Conservation (phyloP, 768 basidiomycete genomes). For the Serendipita sp. region DNA sequence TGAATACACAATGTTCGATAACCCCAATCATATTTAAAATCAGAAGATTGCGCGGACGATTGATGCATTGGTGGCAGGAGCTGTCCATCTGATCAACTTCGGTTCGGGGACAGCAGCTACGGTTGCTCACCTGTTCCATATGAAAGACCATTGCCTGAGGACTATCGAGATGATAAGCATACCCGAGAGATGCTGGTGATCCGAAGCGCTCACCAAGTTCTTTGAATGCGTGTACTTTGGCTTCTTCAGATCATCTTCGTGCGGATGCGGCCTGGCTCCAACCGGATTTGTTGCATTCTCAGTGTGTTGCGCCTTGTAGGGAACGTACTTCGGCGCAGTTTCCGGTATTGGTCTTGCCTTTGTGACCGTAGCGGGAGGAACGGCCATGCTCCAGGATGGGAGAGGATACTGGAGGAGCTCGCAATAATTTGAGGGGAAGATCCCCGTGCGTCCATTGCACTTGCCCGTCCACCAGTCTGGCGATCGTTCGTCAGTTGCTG, state of each 20-base stretch:
- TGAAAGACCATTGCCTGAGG: neutral
- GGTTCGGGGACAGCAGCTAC: neutral
- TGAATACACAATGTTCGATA: neutral
- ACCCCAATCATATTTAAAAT: neutral
- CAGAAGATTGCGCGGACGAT: neutral
- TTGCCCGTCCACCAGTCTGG: slow-evolving; percentile 5
- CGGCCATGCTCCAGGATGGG: neutral
- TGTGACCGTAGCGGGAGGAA: neutral
- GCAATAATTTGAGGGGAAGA: neutral
- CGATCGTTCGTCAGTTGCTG: neutral
- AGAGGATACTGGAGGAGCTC: neutral
- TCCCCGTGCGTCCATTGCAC: neutral
- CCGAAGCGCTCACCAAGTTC: neutral
- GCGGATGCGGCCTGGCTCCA: neutral
- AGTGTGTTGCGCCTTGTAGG: neutral
- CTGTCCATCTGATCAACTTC: neutral
- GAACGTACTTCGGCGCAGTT: slow-evolving; percentile 3
- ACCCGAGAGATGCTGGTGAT: neutral
- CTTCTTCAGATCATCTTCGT: neutral
- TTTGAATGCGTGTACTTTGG: neutral
- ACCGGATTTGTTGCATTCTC: neutral
- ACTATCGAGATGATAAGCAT: neutral
- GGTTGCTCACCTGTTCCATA: neutral
- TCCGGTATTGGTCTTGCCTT: slow-evolving; percentile 1
- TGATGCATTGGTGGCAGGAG: neutral